Evolutionary conservation across 257 asterid species (phyloP), one percentile per base, ranked within the genome.

Genomic region (Paulownia fortunei): DNA sequence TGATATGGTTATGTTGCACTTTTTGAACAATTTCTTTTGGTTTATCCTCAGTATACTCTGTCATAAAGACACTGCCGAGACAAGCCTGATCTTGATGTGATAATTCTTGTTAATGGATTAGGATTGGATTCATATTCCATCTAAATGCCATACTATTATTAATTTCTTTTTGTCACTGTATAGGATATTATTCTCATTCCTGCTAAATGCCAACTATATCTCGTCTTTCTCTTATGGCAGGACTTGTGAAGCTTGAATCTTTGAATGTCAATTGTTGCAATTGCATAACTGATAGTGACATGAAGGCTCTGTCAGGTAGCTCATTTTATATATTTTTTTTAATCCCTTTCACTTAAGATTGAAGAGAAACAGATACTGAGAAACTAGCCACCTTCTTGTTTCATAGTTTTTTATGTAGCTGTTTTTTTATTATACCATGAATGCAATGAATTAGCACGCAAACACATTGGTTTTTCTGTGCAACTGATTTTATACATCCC

Each of bases 191-290:
- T 30, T 41, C n/a, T 2, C 23, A 13, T 74, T 52, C 16, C 24
- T 39, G 8, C 26, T 52, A 34, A 74, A 74, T 62, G n/a, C 47
- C 39, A 61, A 71, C 37, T n/a, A n/a, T 61, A 64, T 56, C 32
- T 13, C 36, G 62, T 41, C 34, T 12, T 78, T 83, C 55, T 27
- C 51, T 52, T 78, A 76, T 73, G 79, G 64, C 92, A 96, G 99
- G 93, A 39, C 88, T 96, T 24, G 68, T 88, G 26, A 96, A 89
- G 87, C 97, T 96, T 2, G 98, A 96, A 80, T 83, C 96, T 69
- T 90, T 96, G 76, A 96, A 88, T 81, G 74, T 94, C 80, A 92
- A 93, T 86, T 96, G 97, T 84, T 96, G 99, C 85, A 96, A 89
- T 80, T 94, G 98, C 91, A 89, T 96, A 71, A 79, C 88, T 1